These are phyloP conservation scores for Salix koriyanagi DNA, from an alignment of 345 rosid genomes.

Conservation along the genomic window DNA sequence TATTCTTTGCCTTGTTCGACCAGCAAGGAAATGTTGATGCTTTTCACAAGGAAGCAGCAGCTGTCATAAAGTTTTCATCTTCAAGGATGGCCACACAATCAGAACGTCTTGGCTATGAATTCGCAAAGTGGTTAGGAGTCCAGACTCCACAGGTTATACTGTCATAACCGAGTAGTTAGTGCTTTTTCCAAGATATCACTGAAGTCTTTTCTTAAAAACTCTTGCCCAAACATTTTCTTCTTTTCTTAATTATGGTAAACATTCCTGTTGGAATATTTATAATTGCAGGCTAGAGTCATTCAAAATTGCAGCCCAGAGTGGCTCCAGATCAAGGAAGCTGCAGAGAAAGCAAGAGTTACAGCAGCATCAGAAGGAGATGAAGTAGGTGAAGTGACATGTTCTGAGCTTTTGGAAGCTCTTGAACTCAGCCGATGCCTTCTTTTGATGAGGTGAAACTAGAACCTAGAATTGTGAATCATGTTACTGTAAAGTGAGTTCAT, in stretches of 20 bases:
- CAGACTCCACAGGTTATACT: slow-evolving; percentile 81
- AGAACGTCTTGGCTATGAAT: slow-evolving; percentile 97
- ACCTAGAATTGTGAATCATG: background rate
- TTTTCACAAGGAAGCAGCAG: slow-evolving; percentile 73
- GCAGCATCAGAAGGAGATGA: slow-evolving; percentile 77
- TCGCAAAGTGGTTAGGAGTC: slow-evolving; percentile 91
- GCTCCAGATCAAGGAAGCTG: slow-evolving; percentile 84
- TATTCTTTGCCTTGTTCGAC: slow-evolving; percentile 88
- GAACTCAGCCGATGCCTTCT: slow-evolving; percentile 96
- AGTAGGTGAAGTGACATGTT: slow-evolving; percentile 83
- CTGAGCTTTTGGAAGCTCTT: slow-evolving; percentile 97
- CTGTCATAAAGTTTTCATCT: slow-evolving; percentile 94
- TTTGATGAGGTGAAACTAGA: slow-evolving; percentile 70
- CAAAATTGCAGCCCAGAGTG: slow-evolving; percentile 86
- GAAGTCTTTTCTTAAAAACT: background rate
- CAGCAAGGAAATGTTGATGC: slow-evolving; percentile 43
- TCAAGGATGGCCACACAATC: slow-evolving; percentile 99
- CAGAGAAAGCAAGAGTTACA: slow-evolving; percentile 77
- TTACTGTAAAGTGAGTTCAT: background rate
- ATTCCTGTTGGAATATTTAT: background rate
- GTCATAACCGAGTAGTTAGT: slow-evolving; percentile 8
- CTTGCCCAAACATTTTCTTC: background rate
- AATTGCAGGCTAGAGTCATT: slow-evolving; percentile 78
- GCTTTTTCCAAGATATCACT: background rate
- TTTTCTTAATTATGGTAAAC: slow-evolving; percentile 7